These are phyloP conservation scores for Lasiosphaeria hispida DNA, from an alignment of 495 filamentous ascomycete species.

Conservation along the genomic window DNA sequence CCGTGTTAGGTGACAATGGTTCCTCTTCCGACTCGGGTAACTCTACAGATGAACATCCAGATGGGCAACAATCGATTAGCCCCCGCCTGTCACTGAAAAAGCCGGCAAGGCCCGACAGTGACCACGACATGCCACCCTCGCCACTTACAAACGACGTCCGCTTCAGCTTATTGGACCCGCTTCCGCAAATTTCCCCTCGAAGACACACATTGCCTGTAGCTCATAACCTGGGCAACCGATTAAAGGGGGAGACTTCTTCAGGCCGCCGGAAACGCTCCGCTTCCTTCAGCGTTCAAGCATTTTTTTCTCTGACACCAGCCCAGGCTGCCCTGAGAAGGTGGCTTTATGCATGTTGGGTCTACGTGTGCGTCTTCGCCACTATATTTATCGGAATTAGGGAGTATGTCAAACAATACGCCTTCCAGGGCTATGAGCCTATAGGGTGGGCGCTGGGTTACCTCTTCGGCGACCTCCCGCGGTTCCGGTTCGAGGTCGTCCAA, in stretches of 20 bases:
- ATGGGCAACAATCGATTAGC: not conserved
- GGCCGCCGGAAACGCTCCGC: constrained; percentile 66
- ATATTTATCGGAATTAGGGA: constrained; percentile 69
- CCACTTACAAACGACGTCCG: constrained; percentile 15
- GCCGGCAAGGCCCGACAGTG: constrained; percentile 1
- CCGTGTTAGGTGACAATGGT: not conserved
- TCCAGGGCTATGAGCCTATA: constrained; percentile 74
- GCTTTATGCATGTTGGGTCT: constrained; percentile 78
- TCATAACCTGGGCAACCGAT: constrained; percentile 23
- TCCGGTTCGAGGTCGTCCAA: constrained; percentile 63
- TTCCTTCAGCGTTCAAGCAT: constrained; percentile 65
- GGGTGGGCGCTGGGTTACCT: constrained; percentile 92
- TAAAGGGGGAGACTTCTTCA: constrained; percentile 55
- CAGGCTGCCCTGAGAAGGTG: constrained; percentile 78
- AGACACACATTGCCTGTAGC: constrained; percentile 55
- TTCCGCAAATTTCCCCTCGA: constrained; percentile 29
- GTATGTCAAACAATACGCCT: constrained; percentile 63
- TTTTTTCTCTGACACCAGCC: constrained; percentile 73
- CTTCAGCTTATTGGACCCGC: constrained; percentile 17
- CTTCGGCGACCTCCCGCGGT: constrained; percentile 71
- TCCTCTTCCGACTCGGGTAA: constrained; percentile 18
- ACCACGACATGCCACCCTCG: constrained; percentile 15
- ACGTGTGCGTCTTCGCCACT: constrained; percentile 58
- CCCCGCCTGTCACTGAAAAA: not conserved
- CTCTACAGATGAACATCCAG: constrained; percentile 23